These are phyloP conservation scores for Aspergillus novofumigatus DNA, from an alignment of 2,329 filamentous ascomycete species.

Conservation along the genomic window DNA sequence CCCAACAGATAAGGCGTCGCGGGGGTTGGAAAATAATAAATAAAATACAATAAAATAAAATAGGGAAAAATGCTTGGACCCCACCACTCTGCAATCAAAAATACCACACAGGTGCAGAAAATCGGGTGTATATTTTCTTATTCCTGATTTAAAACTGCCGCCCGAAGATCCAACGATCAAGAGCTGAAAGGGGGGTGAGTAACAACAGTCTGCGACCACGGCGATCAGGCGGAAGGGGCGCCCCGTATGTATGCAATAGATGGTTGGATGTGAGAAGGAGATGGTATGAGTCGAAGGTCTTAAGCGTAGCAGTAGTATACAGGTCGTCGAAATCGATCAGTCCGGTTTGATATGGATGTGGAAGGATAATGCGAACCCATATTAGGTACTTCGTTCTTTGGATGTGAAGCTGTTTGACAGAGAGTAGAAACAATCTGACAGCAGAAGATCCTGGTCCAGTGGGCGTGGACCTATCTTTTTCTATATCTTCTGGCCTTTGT, in stretches of 20 bases:
- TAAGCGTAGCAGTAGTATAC: neutral
- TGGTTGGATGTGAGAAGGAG: neutral
- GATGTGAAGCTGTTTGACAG: neutral
- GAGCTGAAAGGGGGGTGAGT: constrained; percentile 2
- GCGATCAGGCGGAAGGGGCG: constrained; percentile 22
- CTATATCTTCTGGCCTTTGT: constrained; percentile 1
- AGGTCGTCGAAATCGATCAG: constrained; percentile 4
- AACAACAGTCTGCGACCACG: constrained; percentile 10
- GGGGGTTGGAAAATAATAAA: constrained; percentile 7
- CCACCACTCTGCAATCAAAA: constrained; percentile 14
- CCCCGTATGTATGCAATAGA: constrained; percentile 4
- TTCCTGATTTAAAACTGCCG: neutral
- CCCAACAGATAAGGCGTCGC: constrained; percentile 23
- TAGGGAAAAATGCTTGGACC: constrained; percentile 7
- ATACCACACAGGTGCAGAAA: constrained; percentile 9
- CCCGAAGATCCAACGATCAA: constrained; percentile 8
- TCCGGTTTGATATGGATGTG: constrained; percentile 5
- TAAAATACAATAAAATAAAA: neutral
- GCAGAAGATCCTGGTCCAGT: constrained; percentile 5
- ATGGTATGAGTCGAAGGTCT: neutral
- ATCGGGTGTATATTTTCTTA: constrained; percentile 6
- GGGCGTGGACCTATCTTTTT: constrained; percentile 15
- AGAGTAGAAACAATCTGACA: constrained; percentile 5
- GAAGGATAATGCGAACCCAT: neutral
- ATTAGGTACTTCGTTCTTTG: neutral